Percentiles rank a stretch among this genome's conserved stretches.
Conservation (phyloP, 805 yeast genomes). For the Helenozyma rhizophorensis region DNA sequence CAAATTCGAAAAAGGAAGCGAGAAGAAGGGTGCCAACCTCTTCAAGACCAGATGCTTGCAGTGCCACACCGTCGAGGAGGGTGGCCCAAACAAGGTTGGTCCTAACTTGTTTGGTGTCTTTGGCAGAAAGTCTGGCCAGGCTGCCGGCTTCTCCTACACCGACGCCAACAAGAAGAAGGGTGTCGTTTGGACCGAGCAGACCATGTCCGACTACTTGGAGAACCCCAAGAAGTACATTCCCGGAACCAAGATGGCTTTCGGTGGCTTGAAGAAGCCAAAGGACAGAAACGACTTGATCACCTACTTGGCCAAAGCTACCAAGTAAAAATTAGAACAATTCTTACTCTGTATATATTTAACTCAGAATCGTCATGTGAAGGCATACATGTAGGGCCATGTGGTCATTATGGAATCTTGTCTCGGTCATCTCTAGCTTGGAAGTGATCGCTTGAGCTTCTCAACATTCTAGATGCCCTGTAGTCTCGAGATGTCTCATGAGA, state of each 20-base stretch:
- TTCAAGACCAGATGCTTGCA: slow-evolving; percentile 99
- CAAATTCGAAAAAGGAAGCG: slow-evolving; percentile 40
- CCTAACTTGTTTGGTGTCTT: slow-evolving; percentile 96
- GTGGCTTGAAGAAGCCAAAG: slow-evolving; percentile 98
- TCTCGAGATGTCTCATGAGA: no score
- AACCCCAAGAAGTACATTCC: slow-evolving; percentile 99
- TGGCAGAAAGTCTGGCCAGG: slow-evolving; percentile 89
- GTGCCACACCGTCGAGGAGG: slow-evolving; percentile 95
- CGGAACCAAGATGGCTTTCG: slow-evolving; percentile 99
- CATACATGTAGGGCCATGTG: no score
- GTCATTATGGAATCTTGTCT: no score
- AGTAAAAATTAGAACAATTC: slow-evolving; percentile 18
- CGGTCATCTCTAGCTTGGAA: no score
- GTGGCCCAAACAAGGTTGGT: slow-evolving; percentile 98
- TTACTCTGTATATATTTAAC: slow-evolving; percentile 11
- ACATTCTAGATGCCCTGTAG: no score
- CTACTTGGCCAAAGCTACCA: slow-evolving; percentile 57
- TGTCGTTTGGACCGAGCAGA: slow-evolving; percentile 80
- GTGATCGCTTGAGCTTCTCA: no score
- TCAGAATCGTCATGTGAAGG: no score
- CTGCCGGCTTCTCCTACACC: slow-evolving; percentile 91
- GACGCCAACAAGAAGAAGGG: slow-evolving; percentile 98
- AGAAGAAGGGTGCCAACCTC: slow-evolving; percentile 89
- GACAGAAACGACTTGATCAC: slow-evolving; percentile 97
- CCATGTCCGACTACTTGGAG: slow-evolving; percentile 92